Evolutionary conservation across 371 early-diverging fungal genomes (phyloP).

Genomic region (Mucor lusitanicus): DNA sequence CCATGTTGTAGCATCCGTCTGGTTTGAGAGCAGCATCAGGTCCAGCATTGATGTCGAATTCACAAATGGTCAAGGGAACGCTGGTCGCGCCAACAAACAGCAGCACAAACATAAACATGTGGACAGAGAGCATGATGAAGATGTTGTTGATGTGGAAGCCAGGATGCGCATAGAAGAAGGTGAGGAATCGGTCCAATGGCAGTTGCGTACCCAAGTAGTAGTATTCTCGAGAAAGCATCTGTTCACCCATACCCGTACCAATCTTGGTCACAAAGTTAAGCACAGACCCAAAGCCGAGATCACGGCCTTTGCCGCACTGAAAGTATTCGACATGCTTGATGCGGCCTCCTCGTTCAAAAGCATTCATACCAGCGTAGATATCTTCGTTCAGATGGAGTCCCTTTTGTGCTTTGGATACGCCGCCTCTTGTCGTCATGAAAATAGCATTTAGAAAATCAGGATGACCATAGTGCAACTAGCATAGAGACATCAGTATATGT

Average conservation of each 20-base stretch:
- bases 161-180: conserved; percentile 88
- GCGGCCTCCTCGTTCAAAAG: conserved; percentile 81
- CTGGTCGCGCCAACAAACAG: conserved; percentile 72
- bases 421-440: conserved; percentile 89
- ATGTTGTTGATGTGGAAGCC: conserved; percentile 93
- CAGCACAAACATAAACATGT: conserved; percentile 82
- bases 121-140: conserved; percentile 86
- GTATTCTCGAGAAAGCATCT: conserved; percentile 89
- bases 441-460: conserved; percentile 90
- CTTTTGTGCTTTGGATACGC: conserved; percentile 88
- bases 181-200: conserved; percentile 83
- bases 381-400: conserved; percentile 93
- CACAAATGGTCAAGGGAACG: conserved; percentile 53
- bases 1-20: conserved; percentile 68
- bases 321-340: conserved; percentile 92
- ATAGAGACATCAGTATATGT: background rate
- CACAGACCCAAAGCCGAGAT: conserved; percentile 88
- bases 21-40: conserved; percentile 46
- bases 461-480: conserved; percentile 83
- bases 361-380: conserved; percentile 93
- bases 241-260: conserved; percentile 92
- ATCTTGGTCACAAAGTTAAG: conserved; percentile 90
- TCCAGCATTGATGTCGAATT: conserved; percentile 44
- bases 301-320: conserved; percentile 93
- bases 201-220: conserved; percentile 86